Base-by-base conservation (phyloP, 1,284 basidiomycete species). In the Agroathelia rolfsii region DNA sequence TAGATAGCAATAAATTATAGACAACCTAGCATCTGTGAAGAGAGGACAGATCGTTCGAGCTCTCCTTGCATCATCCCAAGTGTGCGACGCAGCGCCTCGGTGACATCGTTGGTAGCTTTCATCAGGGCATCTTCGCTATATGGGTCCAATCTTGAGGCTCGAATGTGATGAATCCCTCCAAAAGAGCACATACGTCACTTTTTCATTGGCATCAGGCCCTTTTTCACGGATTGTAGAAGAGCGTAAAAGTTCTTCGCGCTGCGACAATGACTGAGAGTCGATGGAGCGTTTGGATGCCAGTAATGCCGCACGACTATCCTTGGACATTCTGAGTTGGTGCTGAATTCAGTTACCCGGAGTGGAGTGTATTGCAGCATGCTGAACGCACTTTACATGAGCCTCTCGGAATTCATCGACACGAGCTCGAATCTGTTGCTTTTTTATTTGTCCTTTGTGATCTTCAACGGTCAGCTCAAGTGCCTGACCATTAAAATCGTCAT, bases 41-140 rank as follows among this genome's bases (percentile, higher is more conserved):
- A 77, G 27, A 94, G 62, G 8, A 93, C 85, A 1, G 87, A 92
- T 20, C 78, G 74, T 49, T 95, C 85, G 3, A 96, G 73, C 49
- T 96, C 92, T 28, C 72, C 74, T 56, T 93, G 87, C 82, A 96
- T 88, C 6, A 88, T 60, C 12, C 66, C 69, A 17, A 90, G 72
- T 5, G 90, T 95, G 20, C 89, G 72, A 31, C 84, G 76, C 4
- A 96, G 61, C 2, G 87, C 76, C 29, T 84, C 79, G 1, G 90
- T 94, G 9, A 96, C 86, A 43, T 93, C 76, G 44, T 83, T 74
- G 38, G 80, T 88, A 15, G 88, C 78, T 43, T 78, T 79, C 79
- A 92, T 90, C 6, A 96, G 65, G 0, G 71, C 71, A 45, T 95
- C 89, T 41, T 89, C 89, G 6, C 79, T 86, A 33, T 19, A 24